Base-by-base conservation (phyloP, 768 basidiomycete species). In the Leucocoprinus birnbaumii region DNA sequence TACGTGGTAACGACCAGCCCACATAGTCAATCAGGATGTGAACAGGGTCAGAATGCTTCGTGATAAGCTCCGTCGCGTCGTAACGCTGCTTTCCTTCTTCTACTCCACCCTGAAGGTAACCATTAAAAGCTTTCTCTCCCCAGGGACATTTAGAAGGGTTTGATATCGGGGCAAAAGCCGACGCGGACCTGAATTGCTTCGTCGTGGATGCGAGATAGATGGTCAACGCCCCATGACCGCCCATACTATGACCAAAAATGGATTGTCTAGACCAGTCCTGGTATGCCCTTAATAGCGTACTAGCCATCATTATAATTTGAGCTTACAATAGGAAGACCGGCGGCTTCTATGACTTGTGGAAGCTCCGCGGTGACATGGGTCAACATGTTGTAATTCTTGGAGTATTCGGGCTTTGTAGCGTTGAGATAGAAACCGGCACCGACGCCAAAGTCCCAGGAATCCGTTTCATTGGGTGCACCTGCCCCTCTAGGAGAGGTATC, bases 371-470 rank as follows among this genome's bases (percentile, higher is more conserved):
- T 87, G 60, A 98, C 75, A 64, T 92, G 86, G 13, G 85, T 86
- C 54, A 88, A 82, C 95, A 98, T 98, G 68, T 89, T 89, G 68
- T 95, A 95, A 67, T 91, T 75, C 62, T 80, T 82, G 22, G 84
- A 69, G 65, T 80, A 92, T 64, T 82, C 82, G 5, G 83, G 77
- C 56, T 83, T 78, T 2, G 93, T 97, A 2, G 96, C 96, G 66
- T 97, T 86, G 61, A 99, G 68, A 70, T 99, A 98, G 75, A 98
- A 99, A 34, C 97, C 96, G 43, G 97, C 97, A 71, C 94, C 93
- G 24, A 86, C 87, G 38, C 95, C 95, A 68, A 97, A 94, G 63
- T 96, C 90, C 92, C 91, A 96, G 67, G 84, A 79, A 52, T 79
- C 76, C 34, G 85, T 79, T 73, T 94, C 94, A 44, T 88, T 91